A percentile compares a stretch with the other conserved stretches of the same genome.
Conservation (phyloP, 2,329 filamentous ascomycete genomes). For the Thermochaetoides dissita region DNA sequence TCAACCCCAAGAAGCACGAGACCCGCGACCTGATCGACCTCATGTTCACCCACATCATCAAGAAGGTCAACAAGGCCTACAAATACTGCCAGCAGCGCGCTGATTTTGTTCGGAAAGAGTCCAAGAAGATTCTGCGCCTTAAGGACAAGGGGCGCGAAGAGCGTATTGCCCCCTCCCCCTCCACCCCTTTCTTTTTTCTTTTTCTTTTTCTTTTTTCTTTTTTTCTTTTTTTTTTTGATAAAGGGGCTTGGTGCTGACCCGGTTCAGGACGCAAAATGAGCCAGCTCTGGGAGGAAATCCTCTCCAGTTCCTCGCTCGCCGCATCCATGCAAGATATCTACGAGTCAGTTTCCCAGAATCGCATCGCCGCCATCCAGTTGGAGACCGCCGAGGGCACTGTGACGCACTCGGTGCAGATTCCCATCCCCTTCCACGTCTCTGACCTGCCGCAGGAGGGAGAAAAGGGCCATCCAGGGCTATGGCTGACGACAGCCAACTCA, state of each 20-base stretch:
- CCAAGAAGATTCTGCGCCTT: constrained; percentile 64
- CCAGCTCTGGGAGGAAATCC: constrained; percentile 54
- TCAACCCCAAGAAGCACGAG: constrained; percentile 67
- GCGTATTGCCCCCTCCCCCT: constrained; percentile 26
- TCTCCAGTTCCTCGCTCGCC: constrained; percentile 63
- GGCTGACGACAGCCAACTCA: constrained; percentile 76
- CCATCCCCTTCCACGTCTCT: constrained; percentile 53
- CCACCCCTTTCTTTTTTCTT: no score
- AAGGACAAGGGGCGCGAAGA: constrained; percentile 72
- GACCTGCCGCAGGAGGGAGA: constrained; percentile 59
- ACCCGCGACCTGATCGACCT: constrained; percentile 60
- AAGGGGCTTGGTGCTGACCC: background rate
- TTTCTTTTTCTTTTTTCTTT: background rate
- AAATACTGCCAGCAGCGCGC: constrained; percentile 84
- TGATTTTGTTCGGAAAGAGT: constrained; percentile 85
- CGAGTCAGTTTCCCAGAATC: constrained; percentile 66
- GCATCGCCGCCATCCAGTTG: constrained; percentile 71
- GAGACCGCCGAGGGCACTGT: constrained; percentile 46
- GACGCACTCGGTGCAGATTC: constrained; percentile 51
- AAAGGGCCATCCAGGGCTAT: constrained; percentile 58
- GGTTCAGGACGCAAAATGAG: constrained; percentile 43
- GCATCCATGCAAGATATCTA: constrained; percentile 73
- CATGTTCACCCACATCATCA: constrained; percentile 75
- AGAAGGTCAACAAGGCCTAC: constrained; percentile 82
- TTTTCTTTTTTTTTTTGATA: constrained; percentile 3